phyloP scores from a whole-genome alignment of 495 filamentous ascomycete species.

The Podospora appendiculata region DNA sequence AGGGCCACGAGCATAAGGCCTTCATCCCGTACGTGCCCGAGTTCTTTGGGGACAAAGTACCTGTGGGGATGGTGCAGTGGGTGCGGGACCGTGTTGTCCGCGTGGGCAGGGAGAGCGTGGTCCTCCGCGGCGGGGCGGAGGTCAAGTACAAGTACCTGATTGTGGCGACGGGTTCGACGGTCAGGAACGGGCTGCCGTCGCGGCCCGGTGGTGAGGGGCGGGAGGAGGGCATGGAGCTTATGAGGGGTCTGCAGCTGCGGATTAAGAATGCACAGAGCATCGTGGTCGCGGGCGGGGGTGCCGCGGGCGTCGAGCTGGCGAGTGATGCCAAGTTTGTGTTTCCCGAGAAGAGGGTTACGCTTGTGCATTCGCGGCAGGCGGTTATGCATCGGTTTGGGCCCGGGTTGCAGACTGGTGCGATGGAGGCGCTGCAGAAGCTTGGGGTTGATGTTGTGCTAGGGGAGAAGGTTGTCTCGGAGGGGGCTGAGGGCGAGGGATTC shows the following conservation, averaged over 20 bases:
- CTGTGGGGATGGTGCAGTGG: constrained; percentile 23
- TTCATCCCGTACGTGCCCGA: constrained; percentile 41
- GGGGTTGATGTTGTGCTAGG: constrained; percentile 36
- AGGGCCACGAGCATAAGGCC: constrained; percentile 36
- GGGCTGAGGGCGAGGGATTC: constrained; percentile 2
- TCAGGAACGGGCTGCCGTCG: constrained; percentile 40
- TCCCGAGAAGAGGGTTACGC: constrained; percentile 46
- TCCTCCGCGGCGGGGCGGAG: constrained; percentile 16
- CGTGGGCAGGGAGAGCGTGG: constrained; percentile 16
- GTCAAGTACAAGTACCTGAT: constrained; percentile 52
- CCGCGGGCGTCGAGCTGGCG: constrained; percentile 53
- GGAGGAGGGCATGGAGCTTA: constrained; percentile 39
- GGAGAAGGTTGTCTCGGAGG: constrained; percentile 18
- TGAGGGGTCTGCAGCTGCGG: constrained; percentile 24
- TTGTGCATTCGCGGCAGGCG: constrained; percentile 48
- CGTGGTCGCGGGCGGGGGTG: constrained; percentile 52
- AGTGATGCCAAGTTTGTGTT: constrained; percentile 49
- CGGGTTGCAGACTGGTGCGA: constrained; percentile 38
- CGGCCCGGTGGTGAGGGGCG: constrained; percentile 38
- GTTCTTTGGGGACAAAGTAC: constrained; percentile 13
- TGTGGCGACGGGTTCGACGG: constrained; percentile 43
- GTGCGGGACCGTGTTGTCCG: constrained; percentile 25
- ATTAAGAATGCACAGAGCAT: constrained; percentile 35
- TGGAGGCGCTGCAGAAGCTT: constrained; percentile 27
- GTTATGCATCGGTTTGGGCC: constrained; percentile 49